Conservation (phyloP, 805 yeast genomes). For the Ogataea ganodermae region DNA sequence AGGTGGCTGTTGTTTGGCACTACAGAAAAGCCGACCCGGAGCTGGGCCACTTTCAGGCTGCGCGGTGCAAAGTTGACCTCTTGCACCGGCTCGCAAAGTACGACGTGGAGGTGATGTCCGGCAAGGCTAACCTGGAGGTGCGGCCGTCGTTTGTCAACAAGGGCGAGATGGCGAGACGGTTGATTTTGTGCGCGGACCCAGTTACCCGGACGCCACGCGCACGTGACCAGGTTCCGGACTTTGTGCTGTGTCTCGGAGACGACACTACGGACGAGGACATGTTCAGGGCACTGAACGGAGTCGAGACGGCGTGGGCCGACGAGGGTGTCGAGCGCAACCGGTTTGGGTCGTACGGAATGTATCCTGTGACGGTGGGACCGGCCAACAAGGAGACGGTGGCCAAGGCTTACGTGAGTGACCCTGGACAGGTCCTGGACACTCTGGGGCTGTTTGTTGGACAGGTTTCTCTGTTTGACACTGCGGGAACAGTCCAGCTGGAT, state of each 20-base stretch:
- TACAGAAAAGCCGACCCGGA: conserved; percentile 94
- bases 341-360: conserved; percentile 62
- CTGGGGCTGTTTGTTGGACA: conserved; percentile 78
- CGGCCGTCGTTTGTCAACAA: conserved; percentile 92
- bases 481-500: conserved; percentile 73
- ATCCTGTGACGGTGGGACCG: conserved; percentile 91
- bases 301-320: conserved; percentile 56
- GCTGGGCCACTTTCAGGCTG: conserved; percentile 84
- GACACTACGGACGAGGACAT: conserved; percentile 97
- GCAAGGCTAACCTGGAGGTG: conserved; percentile 97
- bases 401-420: conserved; percentile 80
- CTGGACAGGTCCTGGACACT: conserved; percentile 81
- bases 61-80: conserved; percentile 66
- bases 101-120: conserved; percentile 94
- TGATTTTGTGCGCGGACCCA: conserved; percentile 68
- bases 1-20: conserved; percentile 98
- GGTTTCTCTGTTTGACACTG: conserved; percentile 74
- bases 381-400: conserved; percentile 86
- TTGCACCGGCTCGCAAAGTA: conserved; percentile 57
- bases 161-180: conserved; percentile 89
- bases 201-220: conserved; percentile 27
- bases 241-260: conserved; percentile 89
- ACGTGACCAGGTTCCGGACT: conserved; percentile 65
- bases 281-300: conserved; percentile 74
- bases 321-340: conserved; percentile 44